Base-by-base conservation (phyloP, 2,329 filamentous ascomycete genomes). In the Colletotrichum salicis region DNA sequence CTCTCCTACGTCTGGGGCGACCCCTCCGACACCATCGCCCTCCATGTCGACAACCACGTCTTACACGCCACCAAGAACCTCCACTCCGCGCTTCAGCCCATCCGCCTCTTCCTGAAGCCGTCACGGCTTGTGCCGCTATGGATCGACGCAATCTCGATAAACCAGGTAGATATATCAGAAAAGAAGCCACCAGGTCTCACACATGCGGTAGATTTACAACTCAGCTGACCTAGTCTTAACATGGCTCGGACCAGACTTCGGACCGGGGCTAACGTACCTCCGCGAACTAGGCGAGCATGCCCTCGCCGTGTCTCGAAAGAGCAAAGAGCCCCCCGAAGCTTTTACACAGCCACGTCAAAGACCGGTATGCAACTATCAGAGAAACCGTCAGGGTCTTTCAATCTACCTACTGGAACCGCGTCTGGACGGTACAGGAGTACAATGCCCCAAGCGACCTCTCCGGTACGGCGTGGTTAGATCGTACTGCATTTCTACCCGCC, bases 1-100 rank as follows among this genome's bases (percentile, higher is more conserved):
- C 64, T 77, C 5, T 77, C 75, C 11, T 77, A 76, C 51, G 69
- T 67, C 54, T 75, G 76, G 76, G 75, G 73, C 0, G 61, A 74
- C 8, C 27, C 37, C 37, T 24, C 59, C 3, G 60, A 69, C 19
- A 29, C 64, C 1, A 11, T 61, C 2, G 33, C 58, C 3, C 37
- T 75, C 8, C 10, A 5, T 1, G 37, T 76, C 33, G 60, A 75
- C 15, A 66, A 56, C 5, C 10, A 56, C 11, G 4, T 51, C 2
- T 67, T 75, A n/a, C 15, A 11, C 0, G 63, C 75, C 6, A 57
- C 63, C 1, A 54, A 29, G 4, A 68, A 54, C 19, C 57, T 68
- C 12, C 35, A 57, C 22, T 27, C 13, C 5, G 58, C 29, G 19
- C 66, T 77, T 1, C 35, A 55, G 24, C 73, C 74, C 37, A 70